phyloP scores from a whole-genome alignment of 805 yeast species.

The Candida awuae region DNA sequence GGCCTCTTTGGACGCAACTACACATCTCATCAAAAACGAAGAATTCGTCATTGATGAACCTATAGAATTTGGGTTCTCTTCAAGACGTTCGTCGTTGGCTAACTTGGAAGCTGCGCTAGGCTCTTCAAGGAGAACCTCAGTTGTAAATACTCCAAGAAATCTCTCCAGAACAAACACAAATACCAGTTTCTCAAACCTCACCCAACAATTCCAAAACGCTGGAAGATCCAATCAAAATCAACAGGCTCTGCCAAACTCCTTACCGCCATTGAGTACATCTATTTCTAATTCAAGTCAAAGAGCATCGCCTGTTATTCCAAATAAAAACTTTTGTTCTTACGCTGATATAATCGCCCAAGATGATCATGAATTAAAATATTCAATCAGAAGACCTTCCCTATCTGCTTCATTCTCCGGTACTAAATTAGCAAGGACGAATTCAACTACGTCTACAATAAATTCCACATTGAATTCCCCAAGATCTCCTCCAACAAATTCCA shows the following conservation, averaged over 20 bases:
- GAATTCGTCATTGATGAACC: slow-evolving; percentile 28
- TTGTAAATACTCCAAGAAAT: slow-evolving; percentile 12
- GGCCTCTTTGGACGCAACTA: slow-evolving; percentile 46
- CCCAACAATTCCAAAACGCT: slow-evolving; percentile 19
- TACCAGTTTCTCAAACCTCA: slow-evolving; percentile 21
- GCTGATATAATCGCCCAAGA: slow-evolving; percentile 73
- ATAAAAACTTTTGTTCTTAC: slow-evolving; percentile 56
- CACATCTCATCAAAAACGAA: slow-evolving; percentile 31
- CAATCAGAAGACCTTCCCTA: slow-evolving; percentile 53
- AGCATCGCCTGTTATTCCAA: slow-evolving; percentile 16
- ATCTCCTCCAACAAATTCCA: slow-evolving; percentile 12
- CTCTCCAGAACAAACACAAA: slow-evolving; percentile 18
- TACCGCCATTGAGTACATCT: slow-evolving; percentile 8
- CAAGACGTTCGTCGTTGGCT: slow-evolving; percentile 46
- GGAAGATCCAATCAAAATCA: background rate
- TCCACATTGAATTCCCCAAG: slow-evolving; percentile 16
- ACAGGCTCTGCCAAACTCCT: slow-evolving; percentile 3
- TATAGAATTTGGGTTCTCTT: slow-evolving; percentile 37
- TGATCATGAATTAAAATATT: slow-evolving; percentile 34
- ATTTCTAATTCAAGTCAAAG: background rate
- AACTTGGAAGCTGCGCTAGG: slow-evolving; percentile 34
- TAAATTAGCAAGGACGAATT: slow-evolving; percentile 24
- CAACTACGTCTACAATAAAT: too few species aligned
- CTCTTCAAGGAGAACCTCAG: slow-evolving; percentile 11
- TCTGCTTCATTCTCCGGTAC: slow-evolving; percentile 34